phyloP scores from a whole-genome alignment of 805 yeast species.

The Spathaspora sp. region DNA sequence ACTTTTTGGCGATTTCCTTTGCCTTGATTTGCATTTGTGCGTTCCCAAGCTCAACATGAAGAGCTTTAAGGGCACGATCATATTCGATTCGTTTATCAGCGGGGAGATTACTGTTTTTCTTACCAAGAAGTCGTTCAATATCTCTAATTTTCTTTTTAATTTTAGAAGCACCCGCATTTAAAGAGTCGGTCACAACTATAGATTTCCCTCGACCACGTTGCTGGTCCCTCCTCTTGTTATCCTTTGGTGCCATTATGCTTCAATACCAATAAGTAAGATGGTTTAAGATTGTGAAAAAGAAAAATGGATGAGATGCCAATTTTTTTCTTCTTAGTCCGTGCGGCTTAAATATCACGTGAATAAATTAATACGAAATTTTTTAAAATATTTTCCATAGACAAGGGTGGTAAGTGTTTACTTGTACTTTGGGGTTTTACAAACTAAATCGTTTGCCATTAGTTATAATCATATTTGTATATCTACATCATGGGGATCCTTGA shows the following conservation, averaged over 20 bases:
- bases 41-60: constrained; percentile 53
- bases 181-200: constrained; percentile 24
- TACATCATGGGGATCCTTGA: constrained; percentile 42
- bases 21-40: constrained; percentile 44
- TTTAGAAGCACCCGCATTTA: constrained; percentile 43
- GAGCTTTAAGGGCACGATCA: constrained; percentile 70
- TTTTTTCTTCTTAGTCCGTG: not conserved
- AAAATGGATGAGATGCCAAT: constrained; percentile 1
- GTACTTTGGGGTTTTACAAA: too few relatives aligned
- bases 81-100: constrained; percentile 65
- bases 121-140: constrained; percentile 64
- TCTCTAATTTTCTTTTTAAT: constrained; percentile 86
- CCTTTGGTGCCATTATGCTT: constrained; percentile 7
- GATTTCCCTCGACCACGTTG: constrained; percentile 14
- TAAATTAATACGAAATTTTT: not conserved
- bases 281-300: not conserved
- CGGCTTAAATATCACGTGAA: not conserved
- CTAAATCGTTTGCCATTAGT: not conserved
- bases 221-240: constrained; percentile 8
- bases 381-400: not conserved
- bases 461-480: not conserved
- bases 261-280: not conserved
- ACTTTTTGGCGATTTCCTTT: constrained; percentile 59
- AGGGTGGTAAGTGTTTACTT: not conserved
- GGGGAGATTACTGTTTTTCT: constrained; percentile 47